Evolutionary conservation across 768 basidiomycete species (phyloP).

Genomic region (Phlebiopsis flavidoalba): DNA sequence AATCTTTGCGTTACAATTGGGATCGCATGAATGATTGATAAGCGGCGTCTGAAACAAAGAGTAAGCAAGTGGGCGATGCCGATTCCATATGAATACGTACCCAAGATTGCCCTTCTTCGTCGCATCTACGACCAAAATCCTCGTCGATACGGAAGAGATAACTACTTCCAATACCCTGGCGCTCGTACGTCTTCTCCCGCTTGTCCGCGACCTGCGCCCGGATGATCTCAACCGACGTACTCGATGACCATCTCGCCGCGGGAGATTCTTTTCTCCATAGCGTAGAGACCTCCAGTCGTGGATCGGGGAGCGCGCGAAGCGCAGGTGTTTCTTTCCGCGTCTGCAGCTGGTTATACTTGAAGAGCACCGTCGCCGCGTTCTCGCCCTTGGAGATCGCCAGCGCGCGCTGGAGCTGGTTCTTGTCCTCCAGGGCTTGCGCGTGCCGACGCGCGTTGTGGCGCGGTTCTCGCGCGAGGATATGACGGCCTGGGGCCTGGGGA

Average conservation of each 20-base stretch:
- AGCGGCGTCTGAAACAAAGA: constrained; percentile 63
- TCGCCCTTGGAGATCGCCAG: constrained; percentile 74
- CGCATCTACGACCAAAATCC: constrained; percentile 95
- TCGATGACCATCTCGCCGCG: constrained; percentile 99
- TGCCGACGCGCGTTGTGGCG: constrained; percentile 89
- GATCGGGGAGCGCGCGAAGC: constrained; percentile 92
- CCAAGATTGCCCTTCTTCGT: constrained; percentile 99
- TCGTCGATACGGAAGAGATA: constrained; percentile 98
- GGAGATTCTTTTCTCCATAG: constrained; percentile 91
- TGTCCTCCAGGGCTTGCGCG: constrained; percentile 90
- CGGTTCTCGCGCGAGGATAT: constrained; percentile 81
- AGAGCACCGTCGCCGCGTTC: constrained; percentile 65
- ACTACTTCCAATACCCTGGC: constrained; percentile 95
- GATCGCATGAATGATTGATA: constrained; percentile 98
- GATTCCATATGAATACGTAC: constrained; percentile 39
- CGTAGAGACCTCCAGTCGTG: constrained; percentile 99
- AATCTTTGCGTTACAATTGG: constrained; percentile 88
- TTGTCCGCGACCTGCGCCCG: constrained; percentile 94
- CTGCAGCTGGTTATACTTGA: constrained; percentile 98
- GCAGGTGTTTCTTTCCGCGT: constrained; percentile 96
- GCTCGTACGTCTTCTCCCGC: constrained; percentile 94
- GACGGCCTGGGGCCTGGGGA: constrained; percentile 37
- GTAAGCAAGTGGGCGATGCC: not conserved
- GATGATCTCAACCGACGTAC: constrained; percentile 97
- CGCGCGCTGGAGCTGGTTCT: constrained; percentile 84